Percentiles rank a stretch among this genome's conserved stretches.
These are phyloP conservation scores for Zygoascus tannicola DNA, from an alignment of 805 yeast genomes.

Conservation along the genomic window DNA sequence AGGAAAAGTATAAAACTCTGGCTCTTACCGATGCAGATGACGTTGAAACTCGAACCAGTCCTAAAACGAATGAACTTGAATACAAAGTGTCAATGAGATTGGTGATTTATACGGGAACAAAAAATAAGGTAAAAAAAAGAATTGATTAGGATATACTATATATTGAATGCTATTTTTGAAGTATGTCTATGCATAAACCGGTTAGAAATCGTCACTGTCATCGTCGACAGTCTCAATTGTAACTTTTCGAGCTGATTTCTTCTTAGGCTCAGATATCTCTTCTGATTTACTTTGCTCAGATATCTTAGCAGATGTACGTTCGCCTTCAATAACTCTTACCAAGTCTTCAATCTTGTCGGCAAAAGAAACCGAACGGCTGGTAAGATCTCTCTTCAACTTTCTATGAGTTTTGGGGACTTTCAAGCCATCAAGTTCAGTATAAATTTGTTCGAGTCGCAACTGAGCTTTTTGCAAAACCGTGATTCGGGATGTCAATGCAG, in stretches of 20 bases:
- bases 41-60: too few relatives aligned
- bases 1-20: slow-evolving; percentile 3
- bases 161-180: too few relatives aligned
- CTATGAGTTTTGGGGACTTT: slow-evolving; percentile 6
- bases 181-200: too few relatives aligned
- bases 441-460: slow-evolving; percentile 19
- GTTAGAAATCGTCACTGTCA: slow-evolving; percentile 12
- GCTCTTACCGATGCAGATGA: not conserved
- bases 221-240: slow-evolving; percentile 17
- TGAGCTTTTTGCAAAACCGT: slow-evolving; percentile 22
- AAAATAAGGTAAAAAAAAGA: too few relatives aligned
- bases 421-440: slow-evolving; percentile 17
- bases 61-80: too few relatives aligned
- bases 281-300: not conserved
- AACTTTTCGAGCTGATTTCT: slow-evolving; percentile 9
- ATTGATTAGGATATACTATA: too few relatives aligned
- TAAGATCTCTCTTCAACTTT: slow-evolving; percentile 17
- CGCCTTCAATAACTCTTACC: slow-evolving; percentile 11
- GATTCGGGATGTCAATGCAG: slow-evolving; percentile 16
- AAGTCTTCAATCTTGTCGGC: slow-evolving; percentile 21
- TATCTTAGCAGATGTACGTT: slow-evolving; percentile 9
- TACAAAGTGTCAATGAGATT: not conserved
- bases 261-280: not conserved
- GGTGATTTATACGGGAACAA: not conserved
- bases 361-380: slow-evolving; percentile 12